Conservation (phyloP, 2,329 filamentous ascomycete genomes). For the Bretziella fagacearum region DNA sequence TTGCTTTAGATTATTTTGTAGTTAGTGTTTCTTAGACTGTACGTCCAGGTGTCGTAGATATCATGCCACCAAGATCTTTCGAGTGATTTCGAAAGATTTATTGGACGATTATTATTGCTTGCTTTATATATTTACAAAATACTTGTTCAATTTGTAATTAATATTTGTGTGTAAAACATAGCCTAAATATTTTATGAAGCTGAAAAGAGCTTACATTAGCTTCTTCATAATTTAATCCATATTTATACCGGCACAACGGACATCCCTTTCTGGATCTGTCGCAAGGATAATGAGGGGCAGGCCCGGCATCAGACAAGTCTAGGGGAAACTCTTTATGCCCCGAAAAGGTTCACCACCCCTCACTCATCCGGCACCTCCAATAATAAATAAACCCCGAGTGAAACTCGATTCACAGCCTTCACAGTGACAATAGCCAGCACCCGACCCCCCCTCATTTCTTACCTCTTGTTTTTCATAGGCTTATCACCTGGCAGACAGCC, state of each 20-base stretch:
- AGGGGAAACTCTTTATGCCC: too few species aligned
- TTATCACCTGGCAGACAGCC: too few species aligned
- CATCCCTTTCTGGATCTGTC: constrained; percentile 8
- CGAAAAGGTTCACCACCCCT: too few species aligned
- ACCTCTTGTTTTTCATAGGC: too few species aligned
- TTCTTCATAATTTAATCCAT: background rate
- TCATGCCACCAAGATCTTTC: constrained; percentile 1
- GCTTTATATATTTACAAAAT: background rate
- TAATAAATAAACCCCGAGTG: too few species aligned
- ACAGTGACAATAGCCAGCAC: too few species aligned
- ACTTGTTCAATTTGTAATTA: background rate
- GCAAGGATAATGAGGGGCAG: background rate
- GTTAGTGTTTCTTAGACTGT: background rate
- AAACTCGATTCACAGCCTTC: too few species aligned
- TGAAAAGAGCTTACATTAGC: too few species aligned
- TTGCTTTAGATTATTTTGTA: constrained; percentile 7
- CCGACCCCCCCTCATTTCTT: too few species aligned
- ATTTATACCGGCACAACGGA: constrained; percentile 9
- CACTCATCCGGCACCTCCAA: too few species aligned
- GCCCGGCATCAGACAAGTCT: too few species aligned
- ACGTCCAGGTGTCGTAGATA: background rate
- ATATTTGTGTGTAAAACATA: background rate
- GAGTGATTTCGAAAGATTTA: background rate
- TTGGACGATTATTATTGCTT: background rate
- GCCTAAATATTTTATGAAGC: background rate